Evolutionary conservation across 805 yeast genomes (phyloP), one percentile per base, ranked within the genome.

Genomic region (Clavispora carvajalis): DNA sequence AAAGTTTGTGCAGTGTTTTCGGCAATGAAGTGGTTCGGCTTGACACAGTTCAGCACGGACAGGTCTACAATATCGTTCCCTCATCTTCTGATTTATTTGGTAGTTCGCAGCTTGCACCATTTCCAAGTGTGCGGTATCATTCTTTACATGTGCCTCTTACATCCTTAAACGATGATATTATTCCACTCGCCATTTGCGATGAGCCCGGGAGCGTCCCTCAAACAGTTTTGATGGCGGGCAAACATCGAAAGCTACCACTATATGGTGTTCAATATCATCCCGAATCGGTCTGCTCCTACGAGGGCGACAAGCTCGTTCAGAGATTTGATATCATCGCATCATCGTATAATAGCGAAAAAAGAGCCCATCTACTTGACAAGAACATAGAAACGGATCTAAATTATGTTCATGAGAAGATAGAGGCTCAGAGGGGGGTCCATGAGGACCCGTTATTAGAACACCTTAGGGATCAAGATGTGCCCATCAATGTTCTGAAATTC

Each of bases 191-290:
- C 0, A 63, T 65, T 45, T 76, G 90, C 28, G 28, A 47, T 15
- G 26, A 36, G 12, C 68, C 67, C 4, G 54, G 52, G 12, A 43
- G 42, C 2, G 40, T 38, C 5, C 54, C 55, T 29, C 63, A 24
- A 2, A 35, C 13, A 4, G 26, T 84, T 5, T 57, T 87, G 22
- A 93, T 93, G 99, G 96, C 95, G 0, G 93, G 75, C 0, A 74
- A 66, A 54, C 90, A 86, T 53, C 49, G 36, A 0, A 15, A 26
- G 0, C 61, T 65, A 16, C 97, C 97, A 0, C 85, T 84, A 65
- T 91, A 71, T 58, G 99, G 96, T 0, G 97, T 93, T 2, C 99
- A 93, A 55, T 95, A 90, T 55, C 99, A 93, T 55, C 99, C 99
- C 0, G 99, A 93, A 55, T 88, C 96, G 1, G 79, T 91, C 29